A percentile compares a stretch with the other conserved stretches of the same genome.
These are phyloP conservation scores for Schizosaccharomyces osmophilus DNA, from an alignment of 805 yeast genomes.

Conservation along the genomic window DNA sequence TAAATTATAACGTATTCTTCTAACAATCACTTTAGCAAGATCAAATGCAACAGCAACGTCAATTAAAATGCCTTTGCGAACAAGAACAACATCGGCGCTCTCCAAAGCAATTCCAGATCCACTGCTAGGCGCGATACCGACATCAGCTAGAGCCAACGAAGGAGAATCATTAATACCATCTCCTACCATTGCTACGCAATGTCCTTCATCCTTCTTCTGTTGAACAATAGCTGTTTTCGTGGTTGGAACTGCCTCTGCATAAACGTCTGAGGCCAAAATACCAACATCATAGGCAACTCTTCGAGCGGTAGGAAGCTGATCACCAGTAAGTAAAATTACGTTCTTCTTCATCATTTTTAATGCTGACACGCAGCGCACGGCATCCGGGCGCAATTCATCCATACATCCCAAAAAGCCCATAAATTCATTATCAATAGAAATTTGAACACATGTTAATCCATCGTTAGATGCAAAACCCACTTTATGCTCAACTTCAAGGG, in stretches of 20 bases:
- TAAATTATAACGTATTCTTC: slow-evolving; percentile 57
- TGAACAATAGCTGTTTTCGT: slow-evolving; percentile 48
- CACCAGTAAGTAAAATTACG: slow-evolving; percentile 83
- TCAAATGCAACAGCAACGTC: slow-evolving; percentile 30
- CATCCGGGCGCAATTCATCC: slow-evolving; percentile 45
- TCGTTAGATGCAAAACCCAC: slow-evolving; percentile 10
- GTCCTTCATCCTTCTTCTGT: slow-evolving; percentile 3
- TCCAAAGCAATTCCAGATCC: slow-evolving; percentile 94
- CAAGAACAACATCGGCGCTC: slow-evolving; percentile 76
- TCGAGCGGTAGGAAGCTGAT: slow-evolving; percentile 35
- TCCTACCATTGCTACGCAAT: slow-evolving; percentile 61
- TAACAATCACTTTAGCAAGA: slow-evolving; percentile 44
- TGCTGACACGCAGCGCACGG: slow-evolving; percentile 32
- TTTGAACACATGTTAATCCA: slow-evolving; percentile 26
- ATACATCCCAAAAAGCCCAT: slow-evolving; percentile 42
- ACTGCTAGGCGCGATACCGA: slow-evolving; percentile 76
- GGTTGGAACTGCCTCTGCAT: slow-evolving; percentile 52
- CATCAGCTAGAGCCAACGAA: slow-evolving; percentile 64
- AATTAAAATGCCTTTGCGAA: slow-evolving; percentile 17
- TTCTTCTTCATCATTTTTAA: slow-evolving; percentile 28
- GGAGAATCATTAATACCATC: slow-evolving; percentile 98
- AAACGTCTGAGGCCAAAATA: slow-evolving; percentile 36
- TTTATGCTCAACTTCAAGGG: slow-evolving; percentile 6
- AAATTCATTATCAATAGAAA: slow-evolving; percentile 32
- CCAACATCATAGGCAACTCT: slow-evolving; percentile 44